Evolutionary conservation across 768 basidiomycete species (phyloP).

Genomic region (Auriscalpium orientale): DNA sequence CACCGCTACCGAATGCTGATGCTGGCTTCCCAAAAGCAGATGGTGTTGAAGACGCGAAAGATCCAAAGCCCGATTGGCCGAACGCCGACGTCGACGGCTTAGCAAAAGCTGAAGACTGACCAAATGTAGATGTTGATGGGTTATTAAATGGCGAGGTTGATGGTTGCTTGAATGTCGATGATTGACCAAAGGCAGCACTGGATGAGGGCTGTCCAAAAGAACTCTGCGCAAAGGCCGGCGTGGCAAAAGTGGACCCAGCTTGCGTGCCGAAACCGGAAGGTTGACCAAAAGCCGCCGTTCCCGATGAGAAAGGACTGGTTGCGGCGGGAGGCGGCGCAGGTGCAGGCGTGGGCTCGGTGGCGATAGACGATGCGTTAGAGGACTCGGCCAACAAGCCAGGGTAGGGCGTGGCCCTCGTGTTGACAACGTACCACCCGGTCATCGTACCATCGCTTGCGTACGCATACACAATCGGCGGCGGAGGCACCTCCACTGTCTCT

Average conservation of each 20-base stretch:
- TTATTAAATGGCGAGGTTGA: slow-evolving; percentile 1
- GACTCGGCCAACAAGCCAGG: slow-evolving; percentile 36
- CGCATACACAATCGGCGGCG: slow-evolving; percentile 61
- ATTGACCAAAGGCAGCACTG: slow-evolving; percentile 3
- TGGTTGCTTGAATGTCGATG: neutral
- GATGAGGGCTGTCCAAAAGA: slow-evolving; percentile 18
- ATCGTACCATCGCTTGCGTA: slow-evolving; percentile 77
- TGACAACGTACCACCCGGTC: slow-evolving; percentile 64
- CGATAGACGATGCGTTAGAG: slow-evolving; percentile 2
- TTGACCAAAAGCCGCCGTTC: slow-evolving; percentile 16
- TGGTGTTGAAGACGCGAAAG: neutral
- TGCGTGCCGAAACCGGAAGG: neutral
- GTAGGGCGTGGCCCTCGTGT: slow-evolving; percentile 46
- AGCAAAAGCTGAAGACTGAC: slow-evolving; percentile 6
- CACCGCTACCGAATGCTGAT: neutral
- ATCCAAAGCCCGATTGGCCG: slow-evolving; percentile 4
- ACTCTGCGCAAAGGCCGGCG: slow-evolving; percentile 25
- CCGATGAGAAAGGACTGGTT: slow-evolving; percentile 2
- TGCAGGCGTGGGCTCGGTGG: neutral
- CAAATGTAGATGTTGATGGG: slow-evolving; percentile 25
- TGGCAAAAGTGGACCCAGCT: slow-evolving; percentile 11
- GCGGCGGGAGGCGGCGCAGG: neutral
- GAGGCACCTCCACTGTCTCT: slow-evolving; percentile 34
- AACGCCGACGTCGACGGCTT: slow-evolving; percentile 7
- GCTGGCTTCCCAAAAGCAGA: neutral